Evolutionary conservation across 306 rosid species (phyloP).

Genomic region (Lathyrus aphaca): DNA sequence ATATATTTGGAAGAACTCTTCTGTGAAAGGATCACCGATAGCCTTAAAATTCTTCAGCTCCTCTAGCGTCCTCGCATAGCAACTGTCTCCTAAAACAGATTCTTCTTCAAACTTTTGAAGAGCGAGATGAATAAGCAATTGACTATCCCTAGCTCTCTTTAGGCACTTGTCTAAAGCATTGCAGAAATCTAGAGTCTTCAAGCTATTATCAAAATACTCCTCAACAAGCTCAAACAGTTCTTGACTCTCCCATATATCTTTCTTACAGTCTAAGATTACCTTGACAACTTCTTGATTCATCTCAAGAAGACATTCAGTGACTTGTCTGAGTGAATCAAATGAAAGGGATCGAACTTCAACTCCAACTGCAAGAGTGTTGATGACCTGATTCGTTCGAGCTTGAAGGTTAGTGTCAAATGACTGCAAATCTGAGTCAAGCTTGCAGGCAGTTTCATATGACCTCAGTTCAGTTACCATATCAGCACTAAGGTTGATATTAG

Average conservation of each 20-base stretch:
- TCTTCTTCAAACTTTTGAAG: conserved; percentile 77
- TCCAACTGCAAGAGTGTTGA: conserved; percentile 70
- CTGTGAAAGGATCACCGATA: conserved; percentile 78
- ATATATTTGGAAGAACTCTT: conserved; percentile 70
- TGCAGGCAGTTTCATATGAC: conserved; percentile 74
- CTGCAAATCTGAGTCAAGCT: conserved; percentile 63
- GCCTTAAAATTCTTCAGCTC: conserved; percentile 75
- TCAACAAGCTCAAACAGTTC: conserved; percentile 85
- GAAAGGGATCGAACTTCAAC: conserved; percentile 86
- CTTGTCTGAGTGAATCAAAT: conserved; percentile 70
- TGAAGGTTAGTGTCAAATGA: conserved; percentile 62
- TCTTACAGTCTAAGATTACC: conserved; percentile 77
- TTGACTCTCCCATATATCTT: conserved; percentile 79
- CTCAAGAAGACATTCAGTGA: conserved; percentile 78
- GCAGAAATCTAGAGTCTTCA: conserved; percentile 84
- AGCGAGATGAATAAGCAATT: conserved; percentile 65
- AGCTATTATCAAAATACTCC: conserved; percentile 83
- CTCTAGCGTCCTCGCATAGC: conserved; percentile 54
- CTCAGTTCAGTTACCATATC: conserved; percentile 59
- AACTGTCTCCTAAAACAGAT: conserved; percentile 40
- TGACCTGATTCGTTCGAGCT: conserved; percentile 66
- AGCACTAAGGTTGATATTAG: conserved; percentile 42
- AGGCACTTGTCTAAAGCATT: conserved; percentile 75
- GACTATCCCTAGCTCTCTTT: conserved; percentile 73
- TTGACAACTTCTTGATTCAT: conserved; percentile 93